Evolutionary conservation across 805 yeast species (phyloP).

Genomic region (Ogataea siamensis): DNA sequence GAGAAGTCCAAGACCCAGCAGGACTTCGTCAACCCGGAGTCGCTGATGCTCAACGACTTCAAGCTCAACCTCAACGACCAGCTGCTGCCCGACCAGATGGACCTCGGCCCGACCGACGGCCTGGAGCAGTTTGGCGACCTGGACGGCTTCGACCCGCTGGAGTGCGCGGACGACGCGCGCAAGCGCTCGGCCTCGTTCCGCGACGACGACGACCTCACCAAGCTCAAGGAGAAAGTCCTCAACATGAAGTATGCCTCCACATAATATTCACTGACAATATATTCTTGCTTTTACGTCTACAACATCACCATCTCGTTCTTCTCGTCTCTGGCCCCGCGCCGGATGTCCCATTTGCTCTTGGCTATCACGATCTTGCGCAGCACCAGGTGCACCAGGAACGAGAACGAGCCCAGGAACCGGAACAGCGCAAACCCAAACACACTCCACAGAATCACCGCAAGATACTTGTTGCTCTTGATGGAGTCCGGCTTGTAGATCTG

Average conservation of each 20-base stretch:
- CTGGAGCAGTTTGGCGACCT: slow-evolving; percentile 1
- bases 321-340: slow-evolving; percentile 17
- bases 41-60: slow-evolving; percentile 19
- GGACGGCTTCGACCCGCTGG: slow-evolving; percentile 13
- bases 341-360: slow-evolving; percentile 33
- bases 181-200: slow-evolving; percentile 23
- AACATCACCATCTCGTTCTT: slow-evolving; percentile 23
- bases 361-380: slow-evolving; percentile 34
- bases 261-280: slow-evolving; percentile 5
- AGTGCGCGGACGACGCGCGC: slow-evolving; percentile 5
- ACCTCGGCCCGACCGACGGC: not conserved
- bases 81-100: not conserved
- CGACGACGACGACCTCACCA: slow-evolving; percentile 32
- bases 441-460: slow-evolving; percentile 85
- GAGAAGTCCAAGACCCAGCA: slow-evolving; percentile 16
- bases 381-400: slow-evolving; percentile 52
- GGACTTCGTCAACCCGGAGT: slow-evolving; percentile 18
- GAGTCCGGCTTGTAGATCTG: slow-evolving; percentile 75
- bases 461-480: slow-evolving; percentile 66
- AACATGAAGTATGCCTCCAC: slow-evolving; percentile 28
- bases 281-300: not conserved
- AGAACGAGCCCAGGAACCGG: slow-evolving; percentile 79
- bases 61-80: slow-evolving; percentile 23
- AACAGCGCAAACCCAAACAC: slow-evolving; percentile 82
- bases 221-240: slow-evolving; percentile 31